Evolutionary conservation across 2,329 filamentous ascomycete species (phyloP).

Genomic region (Beauveria sp.): DNA sequence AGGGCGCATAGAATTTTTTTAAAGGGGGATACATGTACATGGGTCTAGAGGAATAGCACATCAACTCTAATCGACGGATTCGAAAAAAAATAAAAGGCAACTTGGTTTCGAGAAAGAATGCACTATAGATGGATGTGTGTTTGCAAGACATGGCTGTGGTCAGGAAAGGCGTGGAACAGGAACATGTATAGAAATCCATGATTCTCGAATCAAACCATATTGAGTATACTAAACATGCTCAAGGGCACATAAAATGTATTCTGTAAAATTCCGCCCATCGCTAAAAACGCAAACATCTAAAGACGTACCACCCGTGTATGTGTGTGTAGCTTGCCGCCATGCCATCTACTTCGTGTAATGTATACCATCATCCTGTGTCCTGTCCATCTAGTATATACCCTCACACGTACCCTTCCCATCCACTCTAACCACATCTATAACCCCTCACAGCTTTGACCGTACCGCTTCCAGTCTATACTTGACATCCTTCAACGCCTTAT

Average conservation of each 20-base stretch:
- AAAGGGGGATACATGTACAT: background rate
- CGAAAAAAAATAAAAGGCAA: no score
- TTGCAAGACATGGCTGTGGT: no score
- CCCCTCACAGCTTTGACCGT: constrained; percentile 63
- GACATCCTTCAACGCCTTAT: constrained; percentile 89
- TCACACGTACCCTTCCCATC: background rate
- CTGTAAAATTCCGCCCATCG: background rate
- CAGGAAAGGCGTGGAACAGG: no score
- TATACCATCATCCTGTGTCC: background rate
- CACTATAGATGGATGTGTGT: no score
- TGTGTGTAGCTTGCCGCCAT: no score
- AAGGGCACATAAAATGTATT: background rate
- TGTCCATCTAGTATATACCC: background rate
- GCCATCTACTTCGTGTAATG: background rate
- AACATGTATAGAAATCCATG: no score
- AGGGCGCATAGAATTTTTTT: background rate
- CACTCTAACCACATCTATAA: background rate
- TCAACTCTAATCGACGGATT: constrained; percentile 2
- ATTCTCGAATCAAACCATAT: no score
- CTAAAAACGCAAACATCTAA: background rate
- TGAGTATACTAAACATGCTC: background rate
- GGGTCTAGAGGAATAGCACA: background rate
- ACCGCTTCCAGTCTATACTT: constrained; percentile 91
- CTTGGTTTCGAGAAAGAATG: no score
- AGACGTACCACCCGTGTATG: background rate